phyloP scores from a whole-genome alignment of 768 basidiomycete genomes.

The Lyophyllum shimeji region DNA sequence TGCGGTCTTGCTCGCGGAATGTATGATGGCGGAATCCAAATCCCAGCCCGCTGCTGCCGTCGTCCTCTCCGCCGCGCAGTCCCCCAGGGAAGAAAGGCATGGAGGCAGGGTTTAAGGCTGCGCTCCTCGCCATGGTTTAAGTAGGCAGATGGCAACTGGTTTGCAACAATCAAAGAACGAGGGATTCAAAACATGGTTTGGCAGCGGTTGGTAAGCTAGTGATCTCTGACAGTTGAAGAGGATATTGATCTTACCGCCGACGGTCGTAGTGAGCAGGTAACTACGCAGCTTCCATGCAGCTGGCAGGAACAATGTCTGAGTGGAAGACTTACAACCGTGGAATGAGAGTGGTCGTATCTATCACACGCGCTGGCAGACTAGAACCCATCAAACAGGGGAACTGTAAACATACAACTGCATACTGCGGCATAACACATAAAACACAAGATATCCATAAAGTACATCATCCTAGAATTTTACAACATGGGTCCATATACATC shows the following conservation, averaged over 20 bases:
- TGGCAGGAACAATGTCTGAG: constrained; percentile 10
- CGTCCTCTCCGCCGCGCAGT: constrained; percentile 57
- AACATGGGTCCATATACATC: not conserved
- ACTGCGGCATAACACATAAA: not conserved
- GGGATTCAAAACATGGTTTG: constrained; percentile 20
- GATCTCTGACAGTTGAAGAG: constrained; percentile 21
- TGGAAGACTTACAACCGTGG: not conserved
- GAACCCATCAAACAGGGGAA: not conserved
- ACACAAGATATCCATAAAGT: not conserved
- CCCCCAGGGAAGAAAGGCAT: constrained; percentile 83
- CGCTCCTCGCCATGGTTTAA: constrained; percentile 69
- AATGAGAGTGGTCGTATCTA: not conserved
- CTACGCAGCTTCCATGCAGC: constrained; percentile 46
- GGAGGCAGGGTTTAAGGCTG: constrained; percentile 77
- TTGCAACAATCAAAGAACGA: constrained; percentile 37
- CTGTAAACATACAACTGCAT: not conserved
- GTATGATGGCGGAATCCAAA: constrained; percentile 47
- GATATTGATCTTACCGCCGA: constrained; percentile 27
- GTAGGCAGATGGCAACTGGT: constrained; percentile 32
- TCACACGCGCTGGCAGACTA: constrained; percentile 15
- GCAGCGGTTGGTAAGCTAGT: constrained; percentile 30
- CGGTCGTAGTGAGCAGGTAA: constrained; percentile 22
- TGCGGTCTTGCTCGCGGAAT: constrained; percentile 46
- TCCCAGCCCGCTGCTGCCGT: constrained; percentile 41
- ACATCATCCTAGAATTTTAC: not conserved